Evolutionary conservation across 2,329 filamentous ascomycete species (phyloP).

Genomic region (Neonectria ditissima): DNA sequence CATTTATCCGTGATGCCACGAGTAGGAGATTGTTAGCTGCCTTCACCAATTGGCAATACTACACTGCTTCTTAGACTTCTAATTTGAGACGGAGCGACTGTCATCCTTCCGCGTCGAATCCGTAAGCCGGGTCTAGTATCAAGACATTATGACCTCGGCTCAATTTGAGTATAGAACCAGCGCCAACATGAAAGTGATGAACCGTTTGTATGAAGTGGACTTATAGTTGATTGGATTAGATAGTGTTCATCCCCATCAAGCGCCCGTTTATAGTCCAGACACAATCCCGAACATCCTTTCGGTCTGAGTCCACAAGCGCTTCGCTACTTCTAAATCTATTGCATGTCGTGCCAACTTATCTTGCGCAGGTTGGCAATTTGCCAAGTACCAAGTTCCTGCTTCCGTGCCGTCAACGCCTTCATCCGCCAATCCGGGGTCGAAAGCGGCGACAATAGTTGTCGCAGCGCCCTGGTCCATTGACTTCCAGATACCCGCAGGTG

Average conservation of each 20-base stretch:
- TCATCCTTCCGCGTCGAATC: too few relatives aligned
- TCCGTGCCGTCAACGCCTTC: background rate
- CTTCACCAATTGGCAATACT: background rate
- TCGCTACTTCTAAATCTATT: constrained; percentile 13
- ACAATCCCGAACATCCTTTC: constrained; percentile 23
- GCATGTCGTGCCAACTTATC: constrained; percentile 24
- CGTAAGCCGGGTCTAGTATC: too few relatives aligned
- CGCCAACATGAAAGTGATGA: background rate
- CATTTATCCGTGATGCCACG: background rate
- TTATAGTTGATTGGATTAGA: fast-evolving
- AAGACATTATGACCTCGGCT: background rate
- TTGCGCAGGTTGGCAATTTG: constrained; percentile 29
- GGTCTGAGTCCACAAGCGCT: constrained; percentile 34
- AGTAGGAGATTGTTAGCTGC: background rate
- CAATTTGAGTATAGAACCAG: background rate
- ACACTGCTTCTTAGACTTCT: background rate
- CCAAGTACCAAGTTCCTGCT: constrained; percentile 21
- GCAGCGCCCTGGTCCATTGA: constrained; percentile 32
- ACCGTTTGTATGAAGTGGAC: background rate
- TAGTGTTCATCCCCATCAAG: background rate
- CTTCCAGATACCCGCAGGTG: constrained; percentile 25
- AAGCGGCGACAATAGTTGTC: constrained; percentile 33
- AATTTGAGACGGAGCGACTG: too few relatives aligned
- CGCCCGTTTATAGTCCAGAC: background rate
- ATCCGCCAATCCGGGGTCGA: constrained; percentile 29